Conservation (phyloP, 2,329 filamentous ascomycete genomes). For the Colletotrichum brevisporum region DNA sequence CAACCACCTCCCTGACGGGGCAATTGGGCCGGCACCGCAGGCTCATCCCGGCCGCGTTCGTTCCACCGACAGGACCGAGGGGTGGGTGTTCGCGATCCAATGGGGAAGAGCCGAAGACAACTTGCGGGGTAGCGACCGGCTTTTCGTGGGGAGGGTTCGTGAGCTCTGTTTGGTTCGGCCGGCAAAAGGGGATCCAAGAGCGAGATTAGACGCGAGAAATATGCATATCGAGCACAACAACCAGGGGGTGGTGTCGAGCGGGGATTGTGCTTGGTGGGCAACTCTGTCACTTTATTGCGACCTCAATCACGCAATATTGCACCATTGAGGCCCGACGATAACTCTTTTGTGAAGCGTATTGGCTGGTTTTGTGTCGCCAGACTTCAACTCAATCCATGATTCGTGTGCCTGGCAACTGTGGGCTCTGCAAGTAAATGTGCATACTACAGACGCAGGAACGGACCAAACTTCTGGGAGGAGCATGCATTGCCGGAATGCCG, state of each 20-base stretch:
- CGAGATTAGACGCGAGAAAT: slow-evolving; percentile 22
- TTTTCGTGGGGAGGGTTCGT: neutral
- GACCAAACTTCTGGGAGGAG: slow-evolving; percentile 5
- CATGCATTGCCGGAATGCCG: neutral
- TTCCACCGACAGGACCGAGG: slow-evolving; percentile 29
- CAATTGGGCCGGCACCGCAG: slow-evolving; percentile 34
- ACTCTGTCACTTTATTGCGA: slow-evolving; percentile 4
- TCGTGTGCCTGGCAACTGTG: neutral
- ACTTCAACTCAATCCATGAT: neutral
- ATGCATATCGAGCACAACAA: slow-evolving; percentile 21
- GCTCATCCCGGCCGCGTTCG: slow-evolving; percentile 20
- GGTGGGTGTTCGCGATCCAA: slow-evolving; percentile 26
- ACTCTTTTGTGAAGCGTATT: neutral
- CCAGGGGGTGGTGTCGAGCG: slow-evolving; percentile 1
- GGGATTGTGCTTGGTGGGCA: slow-evolving; percentile 6
- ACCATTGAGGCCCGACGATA: neutral
- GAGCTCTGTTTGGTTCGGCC: neutral
- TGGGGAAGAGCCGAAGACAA: slow-evolving; percentile 21
- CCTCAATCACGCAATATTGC: slow-evolving; percentile 31
- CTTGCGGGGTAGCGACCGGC: slow-evolving; percentile 24
- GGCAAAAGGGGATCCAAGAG: slow-evolving; percentile 22
- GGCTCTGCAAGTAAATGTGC: neutral
- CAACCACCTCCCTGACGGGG: slow-evolving; percentile 31
- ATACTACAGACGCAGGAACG: slow-evolving; percentile 1
- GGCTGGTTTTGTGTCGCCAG: neutral